Conservation (phyloP, 148 eudicot species). For the Vaccinium darrowii region DNA sequence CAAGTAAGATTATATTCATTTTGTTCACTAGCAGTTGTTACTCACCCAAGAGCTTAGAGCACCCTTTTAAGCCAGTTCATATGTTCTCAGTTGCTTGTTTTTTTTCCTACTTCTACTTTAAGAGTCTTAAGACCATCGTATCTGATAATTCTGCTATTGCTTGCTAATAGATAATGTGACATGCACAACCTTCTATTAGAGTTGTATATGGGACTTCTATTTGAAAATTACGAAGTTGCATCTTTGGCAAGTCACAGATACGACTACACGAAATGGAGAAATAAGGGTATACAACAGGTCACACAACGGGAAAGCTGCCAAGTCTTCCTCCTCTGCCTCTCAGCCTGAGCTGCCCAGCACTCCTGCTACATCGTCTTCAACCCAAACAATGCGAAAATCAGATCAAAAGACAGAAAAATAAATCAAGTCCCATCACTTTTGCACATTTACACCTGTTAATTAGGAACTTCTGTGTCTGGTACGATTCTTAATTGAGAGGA, state of each 20-base stretch:
- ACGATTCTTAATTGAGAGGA: not conserved
- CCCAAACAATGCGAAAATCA: not conserved
- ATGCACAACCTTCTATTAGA: not conserved
- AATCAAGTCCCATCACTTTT: not conserved
- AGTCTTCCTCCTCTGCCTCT: constrained; percentile 1
- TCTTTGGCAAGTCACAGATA: not conserved
- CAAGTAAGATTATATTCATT: constrained; percentile 52
- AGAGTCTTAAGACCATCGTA: not conserved
- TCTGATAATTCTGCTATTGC: not conserved
- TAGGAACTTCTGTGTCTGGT: not conserved
- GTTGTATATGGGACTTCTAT: not conserved
- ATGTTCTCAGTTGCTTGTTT: not conserved
- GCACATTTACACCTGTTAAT: not conserved
- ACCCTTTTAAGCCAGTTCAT: not conserved
- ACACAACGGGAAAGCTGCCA: not conserved
- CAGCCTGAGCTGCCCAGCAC: not conserved
- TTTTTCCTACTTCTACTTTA: not conserved
- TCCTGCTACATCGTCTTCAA: not conserved
- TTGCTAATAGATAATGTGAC: not conserved
- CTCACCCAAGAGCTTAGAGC: not conserved
- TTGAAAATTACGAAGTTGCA: not conserved
- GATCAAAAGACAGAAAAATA: not conserved
- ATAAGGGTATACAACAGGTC: not conserved
- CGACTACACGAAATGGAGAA: not conserved
- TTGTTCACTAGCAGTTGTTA: not conserved